Conservation (phyloP, 768 basidiomycete genomes). For the Boletus tomentosulus region DNA sequence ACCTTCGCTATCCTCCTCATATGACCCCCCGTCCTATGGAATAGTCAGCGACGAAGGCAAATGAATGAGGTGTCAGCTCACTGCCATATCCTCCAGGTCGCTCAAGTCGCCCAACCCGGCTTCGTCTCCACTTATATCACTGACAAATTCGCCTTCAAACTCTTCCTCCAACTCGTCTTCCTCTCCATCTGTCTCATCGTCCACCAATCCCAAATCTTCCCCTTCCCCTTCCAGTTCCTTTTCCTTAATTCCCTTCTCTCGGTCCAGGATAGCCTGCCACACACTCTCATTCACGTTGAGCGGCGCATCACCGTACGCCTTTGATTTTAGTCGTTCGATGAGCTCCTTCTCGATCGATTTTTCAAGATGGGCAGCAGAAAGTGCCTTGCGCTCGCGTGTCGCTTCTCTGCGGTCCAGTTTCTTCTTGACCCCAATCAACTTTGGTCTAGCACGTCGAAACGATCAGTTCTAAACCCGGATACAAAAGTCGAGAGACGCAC, state of each 20-base stretch:
- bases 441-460: conserved; percentile 54
- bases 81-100: conserved; percentile 64
- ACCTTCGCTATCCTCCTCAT: conserved; percentile 42
- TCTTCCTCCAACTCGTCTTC: conserved; percentile 49
- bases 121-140: conserved; percentile 52
- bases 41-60: conserved; percentile 18
- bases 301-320: conserved; percentile 96
- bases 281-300: conserved; percentile 97
- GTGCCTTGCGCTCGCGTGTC: conserved; percentile 90
- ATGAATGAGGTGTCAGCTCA: conserved; percentile 31
- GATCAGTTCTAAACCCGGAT: not conserved
- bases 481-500: conserved; percentile 42
- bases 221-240: conserved; percentile 43
- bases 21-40: conserved; percentile 30
- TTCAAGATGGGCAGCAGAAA: conserved; percentile 93
- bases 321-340: conserved; percentile 90
- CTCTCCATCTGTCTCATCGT: conserved; percentile 55
- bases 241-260: conserved; percentile 54
- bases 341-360: conserved; percentile 94
- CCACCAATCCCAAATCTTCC: conserved; percentile 41
- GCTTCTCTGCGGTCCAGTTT: conserved; percentile 93
- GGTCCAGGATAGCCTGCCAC: conserved; percentile 88
- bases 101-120: conserved; percentile 40
- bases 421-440: conserved; percentile 93
- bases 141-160: conserved; percentile 54